These are phyloP conservation scores for Prinsepia uniflora DNA, from an alignment of 306 rosid species.

Conservation along the genomic window DNA sequence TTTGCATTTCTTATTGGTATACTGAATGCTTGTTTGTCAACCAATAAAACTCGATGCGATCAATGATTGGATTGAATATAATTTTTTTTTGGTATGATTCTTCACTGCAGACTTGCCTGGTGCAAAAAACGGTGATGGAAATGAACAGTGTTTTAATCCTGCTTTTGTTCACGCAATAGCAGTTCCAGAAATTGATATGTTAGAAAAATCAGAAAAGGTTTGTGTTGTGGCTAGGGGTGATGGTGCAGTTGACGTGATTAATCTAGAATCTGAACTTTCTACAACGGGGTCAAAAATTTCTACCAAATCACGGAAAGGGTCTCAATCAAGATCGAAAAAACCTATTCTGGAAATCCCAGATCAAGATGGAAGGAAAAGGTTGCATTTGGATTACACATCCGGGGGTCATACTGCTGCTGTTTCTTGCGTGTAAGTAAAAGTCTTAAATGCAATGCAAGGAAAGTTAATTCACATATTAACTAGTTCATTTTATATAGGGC, in stretches of 20 bases:
- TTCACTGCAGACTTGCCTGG: conserved; percentile 51
- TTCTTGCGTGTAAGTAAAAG: conserved; percentile 67
- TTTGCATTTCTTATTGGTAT: too few relatives aligned
- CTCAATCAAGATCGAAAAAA: conserved; percentile 51
- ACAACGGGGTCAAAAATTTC: conserved; percentile 47
- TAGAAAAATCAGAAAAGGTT: conserved; percentile 57
- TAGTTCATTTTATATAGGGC: conserved; percentile 47
- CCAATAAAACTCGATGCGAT: not conserved
- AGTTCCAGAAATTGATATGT: conserved; percentile 78
- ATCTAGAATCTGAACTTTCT: conserved; percentile 59
- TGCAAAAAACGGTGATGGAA: conserved; percentile 26
- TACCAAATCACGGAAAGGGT: conserved; percentile 46
- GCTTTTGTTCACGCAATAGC: conserved; percentile 81
- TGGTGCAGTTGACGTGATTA: conserved; percentile 63
- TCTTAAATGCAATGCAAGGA: conserved; percentile 15
- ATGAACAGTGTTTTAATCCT: conserved; percentile 78
- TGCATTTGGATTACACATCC: conserved; percentile 70
- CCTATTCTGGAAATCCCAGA: conserved; percentile 31
- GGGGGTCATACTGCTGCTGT: conserved; percentile 86
- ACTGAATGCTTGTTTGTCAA: too few relatives aligned
- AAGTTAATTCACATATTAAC: conserved; percentile 30
- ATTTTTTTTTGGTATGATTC: conserved; percentile 14
- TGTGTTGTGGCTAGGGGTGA: conserved; percentile 90
- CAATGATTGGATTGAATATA: not conserved
- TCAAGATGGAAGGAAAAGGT: conserved; percentile 44